phyloP scores from a whole-genome alignment of 148 eudicot species.

The Rhododendron simsii region DNA sequence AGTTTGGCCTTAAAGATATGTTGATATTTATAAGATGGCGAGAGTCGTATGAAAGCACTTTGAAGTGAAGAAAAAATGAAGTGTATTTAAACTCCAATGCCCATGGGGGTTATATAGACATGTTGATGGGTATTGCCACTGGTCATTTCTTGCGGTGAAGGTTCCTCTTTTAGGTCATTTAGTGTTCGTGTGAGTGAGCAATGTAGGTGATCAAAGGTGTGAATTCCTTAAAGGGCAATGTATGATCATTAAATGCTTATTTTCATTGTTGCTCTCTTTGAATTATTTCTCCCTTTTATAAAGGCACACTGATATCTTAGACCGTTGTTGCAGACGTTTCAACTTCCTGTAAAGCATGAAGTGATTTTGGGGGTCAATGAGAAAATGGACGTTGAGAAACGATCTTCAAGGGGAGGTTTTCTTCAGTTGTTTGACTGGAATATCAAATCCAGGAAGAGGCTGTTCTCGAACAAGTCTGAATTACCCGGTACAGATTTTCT shows the following conservation, averaged over 20 bases:
- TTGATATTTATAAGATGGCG: neutral
- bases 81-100: neutral
- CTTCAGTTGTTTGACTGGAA: conserved; percentile 94
- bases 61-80: neutral
- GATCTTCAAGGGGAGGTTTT: conserved; percentile 69
- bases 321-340: conserved; percentile 20
- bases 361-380: conserved; percentile 14
- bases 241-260: neutral
- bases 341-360: conserved; percentile 11
- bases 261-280: neutral
- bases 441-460: conserved; percentile 80
- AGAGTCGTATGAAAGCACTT: neutral
- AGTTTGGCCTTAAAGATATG: neutral
- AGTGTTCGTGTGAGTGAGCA: neutral
- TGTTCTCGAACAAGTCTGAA: conserved; percentile 71
- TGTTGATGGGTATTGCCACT: neutral
- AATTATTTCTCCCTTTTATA: neutral
- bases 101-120: neutral
- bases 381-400: conserved; percentile 73
- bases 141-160: neutral
- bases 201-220: neutral
- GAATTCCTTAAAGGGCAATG: neutral
- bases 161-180: neutral
- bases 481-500: conserved; percentile 34
- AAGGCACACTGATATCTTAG: conserved; percentile 2